phyloP scores from a whole-genome alignment of 805 yeast genomes.

The Yamadazyma laniorum region DNA sequence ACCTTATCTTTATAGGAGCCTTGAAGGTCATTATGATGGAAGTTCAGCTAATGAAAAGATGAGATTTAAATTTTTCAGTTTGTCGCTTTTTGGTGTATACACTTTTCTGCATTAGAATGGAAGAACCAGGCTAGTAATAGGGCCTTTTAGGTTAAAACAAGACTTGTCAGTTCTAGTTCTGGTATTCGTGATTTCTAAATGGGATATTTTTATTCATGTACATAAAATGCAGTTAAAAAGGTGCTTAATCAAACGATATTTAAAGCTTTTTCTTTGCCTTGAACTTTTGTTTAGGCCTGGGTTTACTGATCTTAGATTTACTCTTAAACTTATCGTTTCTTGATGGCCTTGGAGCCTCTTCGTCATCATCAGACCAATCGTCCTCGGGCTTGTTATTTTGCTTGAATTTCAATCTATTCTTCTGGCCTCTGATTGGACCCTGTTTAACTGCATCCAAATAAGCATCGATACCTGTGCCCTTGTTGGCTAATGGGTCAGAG shows the following conservation, averaged over 20 bases:
- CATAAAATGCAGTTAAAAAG: no score
- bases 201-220: no score
- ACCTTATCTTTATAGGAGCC: conserved; percentile 70
- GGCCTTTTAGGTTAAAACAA: no score
- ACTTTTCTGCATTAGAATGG: no score
- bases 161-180: no score
- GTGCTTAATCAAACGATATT: no score
- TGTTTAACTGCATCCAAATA: conserved; percentile 90
- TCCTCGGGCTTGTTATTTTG: conserved; percentile 52
- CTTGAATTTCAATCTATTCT: conserved; percentile 85
- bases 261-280: conserved; percentile 61
- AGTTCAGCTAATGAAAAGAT: not conserved
- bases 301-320: conserved; percentile 31
- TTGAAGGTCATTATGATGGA: conserved; percentile 11
- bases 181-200: no score
- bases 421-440: conserved; percentile 93
- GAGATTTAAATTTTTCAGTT: conserved; percentile 6
- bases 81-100: no score
- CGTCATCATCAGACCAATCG: conserved; percentile 45
- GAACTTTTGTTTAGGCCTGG: conserved; percentile 48
- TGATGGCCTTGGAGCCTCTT: conserved; percentile 16
- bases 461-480: conserved; percentile 72
- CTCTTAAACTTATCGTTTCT: conserved; percentile 16
- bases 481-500: conserved; percentile 45
- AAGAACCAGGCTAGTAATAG: no score